Conservation (phyloP, 2,329 filamentous ascomycete genomes). For the Cladosporium sp. region DNA sequence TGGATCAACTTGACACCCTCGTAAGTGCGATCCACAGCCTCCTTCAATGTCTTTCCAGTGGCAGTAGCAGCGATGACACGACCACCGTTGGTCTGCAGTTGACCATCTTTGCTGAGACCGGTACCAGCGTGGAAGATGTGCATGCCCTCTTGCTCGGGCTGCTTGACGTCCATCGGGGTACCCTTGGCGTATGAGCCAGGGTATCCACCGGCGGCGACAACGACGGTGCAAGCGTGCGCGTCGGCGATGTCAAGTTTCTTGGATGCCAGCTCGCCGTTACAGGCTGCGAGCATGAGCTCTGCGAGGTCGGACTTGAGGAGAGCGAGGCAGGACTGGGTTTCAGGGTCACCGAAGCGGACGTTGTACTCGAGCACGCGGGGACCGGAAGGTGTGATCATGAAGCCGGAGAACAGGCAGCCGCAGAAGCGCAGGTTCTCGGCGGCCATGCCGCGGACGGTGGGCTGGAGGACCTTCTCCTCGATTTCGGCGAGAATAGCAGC, state of each 20-base stretch:
- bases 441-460: conserved; percentile 85
- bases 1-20: conserved; percentile 74
- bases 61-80: conserved; percentile 93
- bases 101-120: conserved; percentile 57
- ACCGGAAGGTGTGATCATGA: conserved; percentile 84
- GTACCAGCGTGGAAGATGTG: conserved; percentile 95
- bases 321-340: conserved; percentile 82
- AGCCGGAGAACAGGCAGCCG: conserved; percentile 81
- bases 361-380: conserved; percentile 90
- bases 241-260: conserved; percentile 31
- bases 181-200: conserved; percentile 84
- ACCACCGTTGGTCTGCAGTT: conserved; percentile 77
- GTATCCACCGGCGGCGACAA: conserved; percentile 91
- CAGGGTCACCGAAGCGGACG: conserved; percentile 87
- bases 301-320: conserved; percentile 84
- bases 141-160: conserved; percentile 55
- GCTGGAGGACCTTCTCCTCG: conserved; percentile 79
- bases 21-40: conserved; percentile 87
- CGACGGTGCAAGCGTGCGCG: conserved; percentile 82
- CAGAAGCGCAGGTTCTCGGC: conserved; percentile 69
- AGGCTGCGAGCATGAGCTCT: conserved; percentile 83
- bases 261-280: conserved; percentile 68
- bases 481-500: conserved; percentile 71
- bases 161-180: conserved; percentile 57
- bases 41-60: conserved; percentile 70